Percentiles rank a stretch among this genome's conserved stretches.
Evolutionary conservation across 2,329 filamentous ascomycete species (phyloP).

Genomic region (Microthyrium microscopicum): DNA sequence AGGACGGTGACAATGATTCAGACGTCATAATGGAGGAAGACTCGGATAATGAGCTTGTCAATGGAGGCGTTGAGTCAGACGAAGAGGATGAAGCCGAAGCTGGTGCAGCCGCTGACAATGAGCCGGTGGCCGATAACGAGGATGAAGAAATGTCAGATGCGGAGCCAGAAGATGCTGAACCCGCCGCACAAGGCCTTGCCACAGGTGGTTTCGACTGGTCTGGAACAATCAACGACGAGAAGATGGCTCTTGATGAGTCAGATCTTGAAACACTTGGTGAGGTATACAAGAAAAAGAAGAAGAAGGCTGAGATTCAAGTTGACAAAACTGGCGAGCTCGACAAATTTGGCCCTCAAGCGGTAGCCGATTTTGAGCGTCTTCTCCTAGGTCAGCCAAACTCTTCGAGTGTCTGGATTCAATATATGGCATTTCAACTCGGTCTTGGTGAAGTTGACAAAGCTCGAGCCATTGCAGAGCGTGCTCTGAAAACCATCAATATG

Average conservation of each 20-base stretch:
- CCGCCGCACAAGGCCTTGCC: slow-evolving; percentile 39
- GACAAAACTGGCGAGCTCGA: slow-evolving; percentile 90
- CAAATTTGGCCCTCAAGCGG: slow-evolving; percentile 70
- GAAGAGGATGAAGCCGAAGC: slow-evolving; percentile 17
- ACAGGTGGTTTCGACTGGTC: slow-evolving; percentile 80
- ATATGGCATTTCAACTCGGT: slow-evolving; percentile 98
- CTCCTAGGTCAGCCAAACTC: slow-evolving; percentile 84
- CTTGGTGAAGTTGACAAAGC: slow-evolving; percentile 79
- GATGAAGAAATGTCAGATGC: slow-evolving; percentile 16
- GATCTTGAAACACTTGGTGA: slow-evolving; percentile 35
- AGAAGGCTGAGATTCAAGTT: slow-evolving; percentile 61
- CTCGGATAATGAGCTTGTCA: slow-evolving; percentile 27
- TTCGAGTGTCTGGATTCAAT: slow-evolving; percentile 85
- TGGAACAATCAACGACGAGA: slow-evolving; percentile 39
- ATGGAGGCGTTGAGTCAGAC: slow-evolving; percentile 22
- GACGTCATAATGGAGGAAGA: slow-evolving; percentile 26
- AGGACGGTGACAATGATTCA: slow-evolving; percentile 25
- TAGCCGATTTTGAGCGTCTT: slow-evolving; percentile 84
- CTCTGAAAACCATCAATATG: slow-evolving; percentile 79
- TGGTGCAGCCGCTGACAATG: slow-evolving; percentile 22
- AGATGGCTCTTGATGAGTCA: slow-evolving; percentile 33
- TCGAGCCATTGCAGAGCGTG: slow-evolving; percentile 76
- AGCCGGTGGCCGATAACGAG: slow-evolving; percentile 27
- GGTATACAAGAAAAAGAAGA: slow-evolving; percentile 57
- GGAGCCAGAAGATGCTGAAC: slow-evolving; percentile 29